Conservation (phyloP, 345 rosid genomes). For the Sapria himalayana region DNA sequence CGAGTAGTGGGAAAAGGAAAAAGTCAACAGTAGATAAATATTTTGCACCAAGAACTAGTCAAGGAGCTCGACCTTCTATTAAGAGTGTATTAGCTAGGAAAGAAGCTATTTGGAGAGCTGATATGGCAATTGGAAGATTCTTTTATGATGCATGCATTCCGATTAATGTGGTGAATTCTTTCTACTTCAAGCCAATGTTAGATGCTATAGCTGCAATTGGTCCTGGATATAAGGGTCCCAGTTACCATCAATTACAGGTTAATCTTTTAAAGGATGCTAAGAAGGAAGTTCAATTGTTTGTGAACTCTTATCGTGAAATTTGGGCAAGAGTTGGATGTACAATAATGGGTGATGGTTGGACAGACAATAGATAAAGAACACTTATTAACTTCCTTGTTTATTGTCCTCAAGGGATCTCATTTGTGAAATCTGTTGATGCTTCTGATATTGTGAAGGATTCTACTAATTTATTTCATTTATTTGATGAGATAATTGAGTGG, state of each 20-base stretch:
- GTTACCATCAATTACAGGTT: slow-evolving; percentile 15
- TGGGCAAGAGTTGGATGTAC: slow-evolving; percentile 39
- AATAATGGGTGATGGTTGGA: slow-evolving; percentile 27
- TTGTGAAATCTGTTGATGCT: slow-evolving; percentile 25
- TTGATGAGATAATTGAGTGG: slow-evolving; percentile 25
- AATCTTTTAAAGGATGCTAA: slow-evolving; percentile 17
- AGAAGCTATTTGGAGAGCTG: too few relatives aligned
- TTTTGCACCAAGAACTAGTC: too few relatives aligned
- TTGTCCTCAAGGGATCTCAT: slow-evolving; percentile 27
- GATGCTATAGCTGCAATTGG: slow-evolving; percentile 22
- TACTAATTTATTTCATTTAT: slow-evolving; percentile 17
- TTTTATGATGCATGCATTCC: slow-evolving; percentile 27
- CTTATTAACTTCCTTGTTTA: slow-evolving; percentile 20
- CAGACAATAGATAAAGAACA: slow-evolving; percentile 12
- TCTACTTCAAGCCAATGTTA: slow-evolving; percentile 26
- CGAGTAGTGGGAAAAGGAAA: too few relatives aligned
- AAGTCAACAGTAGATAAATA: too few relatives aligned
- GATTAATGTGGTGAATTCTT: slow-evolving; percentile 22
- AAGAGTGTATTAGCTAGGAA: too few relatives aligned
- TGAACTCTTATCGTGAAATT: too few relatives aligned
- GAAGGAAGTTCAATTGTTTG: slow-evolving; percentile 15
- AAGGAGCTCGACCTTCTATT: too few relatives aligned
- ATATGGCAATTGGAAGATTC: slow-evolving; percentile 21
- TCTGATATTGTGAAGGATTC: slow-evolving; percentile 24
- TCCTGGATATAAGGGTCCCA: slow-evolving; percentile 25